Evolutionary conservation across 345 rosid genomes (phyloP).

Genomic region (Ceriops zippeliana): DNA sequence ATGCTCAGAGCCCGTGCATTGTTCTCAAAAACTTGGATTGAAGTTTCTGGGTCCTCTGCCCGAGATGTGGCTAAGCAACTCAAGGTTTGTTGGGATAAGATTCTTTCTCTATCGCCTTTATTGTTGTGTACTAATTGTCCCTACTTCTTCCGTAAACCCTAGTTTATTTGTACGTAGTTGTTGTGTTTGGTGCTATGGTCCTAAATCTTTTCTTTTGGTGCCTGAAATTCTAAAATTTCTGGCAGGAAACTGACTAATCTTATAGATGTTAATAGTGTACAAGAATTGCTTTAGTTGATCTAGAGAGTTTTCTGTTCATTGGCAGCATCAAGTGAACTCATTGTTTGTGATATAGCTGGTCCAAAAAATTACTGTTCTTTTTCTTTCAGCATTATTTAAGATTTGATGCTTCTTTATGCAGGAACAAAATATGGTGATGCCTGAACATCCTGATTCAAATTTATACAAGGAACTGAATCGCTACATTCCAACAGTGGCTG

Average conservation of each 20-base stretch:
- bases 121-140: not conserved
- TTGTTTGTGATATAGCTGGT: not conserved
- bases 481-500: conserved; percentile 86
- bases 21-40: conserved; percentile 91
- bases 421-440: conserved; percentile 99
- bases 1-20: conserved; percentile 81
- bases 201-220: too few relatives aligned
- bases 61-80: conserved; percentile 85
- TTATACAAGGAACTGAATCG: conserved; percentile 77
- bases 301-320: too few relatives aligned
- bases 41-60: conserved; percentile 85
- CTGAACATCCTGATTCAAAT: conserved; percentile 82
- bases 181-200: too few relatives aligned
- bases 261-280: too few relatives aligned
- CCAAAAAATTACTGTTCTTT: not conserved
- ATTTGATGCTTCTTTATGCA: conserved; percentile 4
- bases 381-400: not conserved
- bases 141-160: not conserved
- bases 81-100: conserved; percentile 40
- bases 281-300: too few relatives aligned
- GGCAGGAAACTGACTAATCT: too few relatives aligned
- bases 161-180: too few relatives aligned
- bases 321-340: too few relatives aligned
- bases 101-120: not conserved
- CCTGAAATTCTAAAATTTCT: too few relatives aligned